Evolutionary conservation across 169 alveolate genomes (phyloP).

Genomic region (Plasmodium sp.): DNA sequence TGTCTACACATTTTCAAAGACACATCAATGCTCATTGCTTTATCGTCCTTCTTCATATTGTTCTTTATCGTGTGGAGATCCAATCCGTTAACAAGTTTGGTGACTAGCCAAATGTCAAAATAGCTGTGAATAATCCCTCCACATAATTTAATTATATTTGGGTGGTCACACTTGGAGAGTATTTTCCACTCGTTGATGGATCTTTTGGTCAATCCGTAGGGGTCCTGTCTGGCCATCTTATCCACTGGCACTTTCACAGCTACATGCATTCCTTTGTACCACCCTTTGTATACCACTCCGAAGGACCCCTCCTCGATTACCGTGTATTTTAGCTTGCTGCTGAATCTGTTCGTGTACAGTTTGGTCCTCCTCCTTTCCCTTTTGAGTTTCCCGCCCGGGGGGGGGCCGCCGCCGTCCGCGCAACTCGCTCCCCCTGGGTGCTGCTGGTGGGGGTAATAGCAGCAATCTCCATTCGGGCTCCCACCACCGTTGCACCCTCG

Average conservation of each 20-base stretch:
- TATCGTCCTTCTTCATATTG: constrained; percentile 76
- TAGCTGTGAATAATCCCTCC: constrained; percentile 92
- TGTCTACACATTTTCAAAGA: constrained; percentile 90
- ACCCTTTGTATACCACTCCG: constrained; percentile 87
- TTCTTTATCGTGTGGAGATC: constrained; percentile 91
- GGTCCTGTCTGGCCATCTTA: constrained; percentile 87
- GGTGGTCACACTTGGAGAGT: constrained; percentile 86
- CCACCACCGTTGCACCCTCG: background rate
- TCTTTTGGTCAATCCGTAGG: constrained; percentile 90
- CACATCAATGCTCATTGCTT: constrained; percentile 40
- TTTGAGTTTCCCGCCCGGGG: background rate
- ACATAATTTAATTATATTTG: constrained; percentile 82
- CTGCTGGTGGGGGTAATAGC: background rate
- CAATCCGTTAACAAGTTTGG: constrained; percentile 86
- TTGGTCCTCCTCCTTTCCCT: constrained; percentile 5
- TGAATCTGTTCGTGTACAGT: background rate
- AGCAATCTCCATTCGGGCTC: background rate
- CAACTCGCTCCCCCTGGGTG: too few species aligned
- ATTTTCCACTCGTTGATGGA: constrained; percentile 91
- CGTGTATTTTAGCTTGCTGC: constrained; percentile 59
- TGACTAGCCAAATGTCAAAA: constrained; percentile 91
- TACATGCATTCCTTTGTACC: constrained; percentile 76
- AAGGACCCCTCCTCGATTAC: constrained; percentile 87
- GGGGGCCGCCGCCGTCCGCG: background rate
- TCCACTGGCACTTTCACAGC: constrained; percentile 92